Base-by-base conservation (phyloP, 352 stramenopile species). In the Globisporangium lucens region DNA sequence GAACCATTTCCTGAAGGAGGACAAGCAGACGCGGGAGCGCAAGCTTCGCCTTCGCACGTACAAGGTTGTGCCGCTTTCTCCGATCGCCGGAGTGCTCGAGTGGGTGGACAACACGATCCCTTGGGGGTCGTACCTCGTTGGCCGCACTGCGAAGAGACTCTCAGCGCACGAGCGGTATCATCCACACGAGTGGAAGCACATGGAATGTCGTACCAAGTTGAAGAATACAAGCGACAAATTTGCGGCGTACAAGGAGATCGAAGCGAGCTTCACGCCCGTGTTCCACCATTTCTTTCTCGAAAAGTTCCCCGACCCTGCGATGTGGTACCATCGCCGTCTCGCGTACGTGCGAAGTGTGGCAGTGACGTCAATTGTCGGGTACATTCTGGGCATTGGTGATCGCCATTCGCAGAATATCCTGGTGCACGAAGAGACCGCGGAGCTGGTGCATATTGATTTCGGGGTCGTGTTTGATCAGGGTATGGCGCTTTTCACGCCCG, bases 361-460 rank as follows among this genome's bases (percentile, higher is more conserved):
- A 15, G 97, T 99, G 20, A 99, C 87, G 43, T 98, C 90, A 20
- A 99, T 99, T 68, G 96, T 99, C 10, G 97, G 97, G 5, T 94
- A 97, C 70, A 93, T 97, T 66, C 52, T 97, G 27, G 97, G 98
- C 9, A 99, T 99, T 69, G 98, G 98, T 27, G 98, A 99, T 80
- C 91, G 98, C 5, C 98, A 99, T 67, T 91, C 90, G 29, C 90
- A 97, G 60, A 99, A 99, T 73, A 99, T 99, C 72, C 77, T 99
- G 49, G 93, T 99, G 61, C 94, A 99, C 67, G 85, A 98, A 55
- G 91, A 91, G 43, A 99, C 96, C 2, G 98, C 91, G 12, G 97
- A 99, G 77, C 80, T 99, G 35, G 95, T 99, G 46, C 98, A 99
- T 74, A 99, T 99, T 73, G 98, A 99, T 78, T 99, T 99, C 84